These are phyloP conservation scores for Saturnispora quitensis DNA, from an alignment of 805 yeast genomes.

Conservation along the genomic window DNA sequence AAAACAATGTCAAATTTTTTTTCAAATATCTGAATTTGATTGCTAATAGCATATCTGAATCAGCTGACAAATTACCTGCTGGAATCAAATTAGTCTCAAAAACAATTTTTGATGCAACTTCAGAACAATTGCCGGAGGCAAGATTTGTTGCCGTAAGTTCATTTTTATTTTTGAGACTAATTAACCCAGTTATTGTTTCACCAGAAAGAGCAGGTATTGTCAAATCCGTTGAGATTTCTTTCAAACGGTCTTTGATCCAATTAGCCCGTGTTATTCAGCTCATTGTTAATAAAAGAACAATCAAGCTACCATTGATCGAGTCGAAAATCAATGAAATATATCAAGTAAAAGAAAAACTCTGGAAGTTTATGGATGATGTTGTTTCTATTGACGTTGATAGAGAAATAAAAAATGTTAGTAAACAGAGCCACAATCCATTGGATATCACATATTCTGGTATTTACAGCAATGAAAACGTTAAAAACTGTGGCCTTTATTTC, in stretches of 20 bases:
- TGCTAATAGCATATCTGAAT: constrained; percentile 49
- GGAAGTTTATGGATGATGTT: constrained; percentile 31
- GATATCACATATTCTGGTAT: neutral
- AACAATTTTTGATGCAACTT: constrained; percentile 49
- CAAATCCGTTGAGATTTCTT: constrained; percentile 10
- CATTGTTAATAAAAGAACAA: constrained; percentile 74
- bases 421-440: neutral
- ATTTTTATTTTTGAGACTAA: constrained; percentile 68
- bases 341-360: constrained; percentile 31
- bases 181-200: constrained; percentile 84
- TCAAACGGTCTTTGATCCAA: constrained; percentile 60
- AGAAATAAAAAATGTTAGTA: constrained; percentile 6
- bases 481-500: constrained; percentile 19
- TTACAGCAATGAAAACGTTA: neutral
- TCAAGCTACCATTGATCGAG: constrained; percentile 50
- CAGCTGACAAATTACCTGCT: constrained; percentile 52
- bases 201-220: constrained; percentile 51
- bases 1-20: constrained; percentile 38
- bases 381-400: constrained; percentile 14
- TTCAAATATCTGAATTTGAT: constrained; percentile 46
- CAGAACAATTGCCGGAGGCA: constrained; percentile 56
- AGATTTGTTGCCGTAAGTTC: constrained; percentile 74
- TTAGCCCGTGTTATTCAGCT: constrained; percentile 79
- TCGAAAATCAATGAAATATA: constrained; percentile 33
- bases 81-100: constrained; percentile 67